Evolutionary conservation across 768 basidiomycete species (phyloP), one percentile per base, ranked within the genome.

Genomic region (Rhodosporidiobolus sp.): DNA sequence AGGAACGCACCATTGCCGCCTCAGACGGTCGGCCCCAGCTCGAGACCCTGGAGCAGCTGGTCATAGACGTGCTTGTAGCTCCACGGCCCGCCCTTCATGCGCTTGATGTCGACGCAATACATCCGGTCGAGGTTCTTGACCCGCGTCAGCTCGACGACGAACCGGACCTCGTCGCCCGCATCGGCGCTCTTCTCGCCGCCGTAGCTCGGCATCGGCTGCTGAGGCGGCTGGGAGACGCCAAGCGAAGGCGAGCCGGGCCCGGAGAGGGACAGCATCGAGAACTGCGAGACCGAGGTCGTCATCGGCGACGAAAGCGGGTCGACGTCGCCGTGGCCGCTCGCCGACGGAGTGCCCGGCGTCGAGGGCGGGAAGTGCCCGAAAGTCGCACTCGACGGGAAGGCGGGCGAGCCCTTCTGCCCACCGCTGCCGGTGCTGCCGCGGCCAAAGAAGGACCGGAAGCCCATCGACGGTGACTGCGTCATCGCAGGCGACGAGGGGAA

Each of bases 141-240:
- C 77, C 90, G 84, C 58, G 95, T 97, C 73, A 99, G 82, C 83
- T 99, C 96, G 73, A 97, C 90, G 20, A 88, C 91, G 84, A 98
- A 98, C 76, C 91, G 88, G 76, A 99, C 92, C 87, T 98, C 96
- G 77, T 95, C 95, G 43, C 93, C 93, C 28, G 87, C 87, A 79
- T 98, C 96, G 76, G 90, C 86, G 8, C 84, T 79, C n/a, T 65
- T 55, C n/a, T 83, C 77, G 67, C 91, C 91, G 22, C 94, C 94
- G 78, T 95, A 97, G 30, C 89, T 67, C 4, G 83, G 81, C n/a
- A 80, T 75, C 20, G 81, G 78, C 79, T 30, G 88, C 82, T 65
- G 89, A 86, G n/a, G 78, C 75, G 62, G 82, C 82, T n/a, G 83
- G 49, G 46, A 5, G 10, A 11, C 4, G 14, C 80, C 76, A n/a